phyloP scores from a whole-genome alignment of 1,284 basidiomycete species.

The Vanrija pseudolonga region DNA sequence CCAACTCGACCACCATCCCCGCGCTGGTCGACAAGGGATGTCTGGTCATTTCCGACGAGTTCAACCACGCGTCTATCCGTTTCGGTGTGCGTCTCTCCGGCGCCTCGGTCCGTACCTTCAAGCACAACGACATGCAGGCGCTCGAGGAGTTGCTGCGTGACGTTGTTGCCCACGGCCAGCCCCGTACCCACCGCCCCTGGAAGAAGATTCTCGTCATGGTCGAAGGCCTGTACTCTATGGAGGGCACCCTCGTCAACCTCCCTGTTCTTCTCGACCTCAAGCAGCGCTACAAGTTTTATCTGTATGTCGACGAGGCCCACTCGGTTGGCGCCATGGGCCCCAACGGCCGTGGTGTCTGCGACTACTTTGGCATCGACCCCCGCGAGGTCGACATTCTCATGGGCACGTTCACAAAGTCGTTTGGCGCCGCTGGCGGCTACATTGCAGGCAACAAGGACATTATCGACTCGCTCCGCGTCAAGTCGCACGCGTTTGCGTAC shows the following conservation, averaged over 20 bases:
- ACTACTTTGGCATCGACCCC: constrained; percentile 89
- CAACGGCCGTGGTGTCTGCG: constrained; percentile 86
- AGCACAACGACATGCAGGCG: constrained; percentile 89
- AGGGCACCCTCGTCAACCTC: constrained; percentile 85
- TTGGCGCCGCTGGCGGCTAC: constrained; percentile 95
- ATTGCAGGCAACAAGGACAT: constrained; percentile 77
- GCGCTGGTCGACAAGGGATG: constrained; percentile 87
- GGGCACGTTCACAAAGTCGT: constrained; percentile 99
- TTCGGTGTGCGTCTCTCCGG: constrained; percentile 88
- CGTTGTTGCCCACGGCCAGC: constrained; percentile 94
- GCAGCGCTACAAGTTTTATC: constrained; percentile 96
- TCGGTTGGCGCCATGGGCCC: constrained; percentile 94
- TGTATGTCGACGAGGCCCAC: constrained; percentile 96
- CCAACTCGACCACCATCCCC: constrained; percentile 93
- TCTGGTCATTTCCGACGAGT: constrained; percentile 93
- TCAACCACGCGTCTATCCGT: constrained; percentile 94
- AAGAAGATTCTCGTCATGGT: constrained; percentile 96
- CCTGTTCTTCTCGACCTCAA: constrained; percentile 83
- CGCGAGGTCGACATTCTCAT: constrained; percentile 85
- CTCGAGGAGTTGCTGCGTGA: constrained; percentile 82
- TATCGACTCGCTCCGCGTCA: constrained; percentile 75
- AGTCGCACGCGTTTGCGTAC: constrained; percentile 81
- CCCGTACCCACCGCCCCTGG: constrained; percentile 95
- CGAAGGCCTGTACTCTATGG: constrained; percentile 97
- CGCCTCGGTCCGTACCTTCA: constrained; percentile 87